Conservation (phyloP, 768 basidiomycete species). For the Pulveroboletus sp. region DNA sequence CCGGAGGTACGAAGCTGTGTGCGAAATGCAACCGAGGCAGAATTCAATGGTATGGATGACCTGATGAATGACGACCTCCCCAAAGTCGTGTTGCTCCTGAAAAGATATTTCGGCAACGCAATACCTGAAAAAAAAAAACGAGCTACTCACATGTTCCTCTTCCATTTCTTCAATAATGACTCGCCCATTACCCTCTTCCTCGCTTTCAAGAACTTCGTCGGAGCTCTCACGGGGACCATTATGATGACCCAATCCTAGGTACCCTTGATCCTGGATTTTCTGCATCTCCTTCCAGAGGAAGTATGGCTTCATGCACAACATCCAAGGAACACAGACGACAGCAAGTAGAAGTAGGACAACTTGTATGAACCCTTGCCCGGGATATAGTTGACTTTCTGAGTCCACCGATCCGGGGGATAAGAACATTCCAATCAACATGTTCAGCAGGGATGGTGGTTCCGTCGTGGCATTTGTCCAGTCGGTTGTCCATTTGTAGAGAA, state of each 20-base stretch:
- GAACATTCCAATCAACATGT: slow-evolving; percentile 97
- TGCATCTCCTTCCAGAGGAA: slow-evolving; percentile 86
- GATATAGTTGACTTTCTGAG: slow-evolving; percentile 66
- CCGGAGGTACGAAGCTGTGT: slow-evolving; percentile 90
- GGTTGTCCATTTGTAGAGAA: slow-evolving; percentile 94
- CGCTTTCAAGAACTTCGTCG: slow-evolving; percentile 64
- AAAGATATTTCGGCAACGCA: slow-evolving; percentile 7
- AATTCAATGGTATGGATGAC: slow-evolving; percentile 99
- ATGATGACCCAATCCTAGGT: slow-evolving; percentile 60
- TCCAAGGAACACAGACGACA: slow-evolving; percentile 88
- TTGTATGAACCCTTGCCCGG: slow-evolving; percentile 85
- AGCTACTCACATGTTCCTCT: slow-evolving; percentile 60
- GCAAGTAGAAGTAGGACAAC: slow-evolving; percentile 73
- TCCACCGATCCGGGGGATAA: slow-evolving; percentile 80
- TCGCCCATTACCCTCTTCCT: slow-evolving; percentile 76
- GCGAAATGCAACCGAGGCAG: slow-evolving; percentile 97
- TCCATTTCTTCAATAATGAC: slow-evolving; percentile 69
- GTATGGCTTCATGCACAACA: slow-evolving; percentile 91
- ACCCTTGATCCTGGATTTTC: slow-evolving; percentile 78
- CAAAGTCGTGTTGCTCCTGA: slow-evolving; percentile 84
- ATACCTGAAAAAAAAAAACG: slow-evolving; percentile 6
- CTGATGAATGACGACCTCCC: slow-evolving; percentile 95
- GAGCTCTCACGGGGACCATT: slow-evolving; percentile 52
- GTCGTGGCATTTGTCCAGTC: slow-evolving; percentile 77
- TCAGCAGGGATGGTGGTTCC: slow-evolving; percentile 83